phyloP scores from a whole-genome alignment of 257 asterid genomes.

The Solanum bulbocastanum region DNA sequence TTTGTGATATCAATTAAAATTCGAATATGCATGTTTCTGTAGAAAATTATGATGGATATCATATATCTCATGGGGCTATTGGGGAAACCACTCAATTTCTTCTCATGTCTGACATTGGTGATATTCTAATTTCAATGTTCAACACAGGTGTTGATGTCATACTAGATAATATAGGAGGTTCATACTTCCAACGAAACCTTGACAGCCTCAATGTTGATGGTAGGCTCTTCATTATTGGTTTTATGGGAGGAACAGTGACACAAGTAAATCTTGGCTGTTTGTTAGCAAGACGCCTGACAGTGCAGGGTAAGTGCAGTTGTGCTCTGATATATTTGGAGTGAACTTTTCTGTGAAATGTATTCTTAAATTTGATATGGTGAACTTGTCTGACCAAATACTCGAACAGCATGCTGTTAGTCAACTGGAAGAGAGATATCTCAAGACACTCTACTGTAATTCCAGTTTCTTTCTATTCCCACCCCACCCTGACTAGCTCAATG shows the following conservation, averaged over 20 bases:
- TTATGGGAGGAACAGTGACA: constrained; percentile 72
- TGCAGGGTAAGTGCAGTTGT: constrained; percentile 48
- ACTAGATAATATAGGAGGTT: constrained; percentile 73
- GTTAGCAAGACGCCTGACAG: constrained; percentile 67
- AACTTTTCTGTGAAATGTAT: neutral
- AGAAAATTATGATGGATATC: neutral
- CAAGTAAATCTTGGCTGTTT: constrained; percentile 59
- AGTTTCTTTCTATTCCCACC: neutral
- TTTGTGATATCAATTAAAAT: neutral
- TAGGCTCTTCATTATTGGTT: constrained; percentile 90
- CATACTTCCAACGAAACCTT: constrained; percentile 64
- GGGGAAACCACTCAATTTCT: neutral
- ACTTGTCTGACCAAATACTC: neutral
- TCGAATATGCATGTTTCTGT: neutral
- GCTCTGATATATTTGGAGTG: neutral
- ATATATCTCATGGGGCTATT: neutral
- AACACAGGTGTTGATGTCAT: constrained; percentile 82
- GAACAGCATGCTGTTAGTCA: neutral
- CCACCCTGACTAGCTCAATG: neutral
- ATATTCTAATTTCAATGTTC: neutral
- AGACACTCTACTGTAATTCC: neutral
- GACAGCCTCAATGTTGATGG: constrained; percentile 67
- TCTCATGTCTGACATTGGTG: neutral
- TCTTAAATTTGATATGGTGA: neutral
- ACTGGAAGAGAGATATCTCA: neutral